Percentiles rank a stretch among this genome's conserved stretches.
Conservation (phyloP, 176 grass and related monocot genomes). For the Triticum aestivum region DNA sequence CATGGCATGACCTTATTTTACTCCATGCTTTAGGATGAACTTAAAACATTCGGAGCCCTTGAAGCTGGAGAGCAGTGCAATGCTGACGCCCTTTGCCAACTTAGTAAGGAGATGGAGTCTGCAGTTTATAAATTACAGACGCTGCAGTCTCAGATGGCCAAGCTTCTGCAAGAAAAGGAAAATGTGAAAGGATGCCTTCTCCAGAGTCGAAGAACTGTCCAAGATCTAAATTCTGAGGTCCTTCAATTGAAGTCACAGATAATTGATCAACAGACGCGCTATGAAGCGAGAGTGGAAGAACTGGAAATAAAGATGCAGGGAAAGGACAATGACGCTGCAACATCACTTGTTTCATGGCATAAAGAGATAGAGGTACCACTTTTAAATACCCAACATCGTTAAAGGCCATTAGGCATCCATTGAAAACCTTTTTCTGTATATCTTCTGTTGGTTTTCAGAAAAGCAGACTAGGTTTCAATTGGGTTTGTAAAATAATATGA, state of each 20-base stretch:
- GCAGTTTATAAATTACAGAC: slow-evolving; percentile 47
- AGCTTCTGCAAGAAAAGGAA: slow-evolving; percentile 52
- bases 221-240: slow-evolving; percentile 47
- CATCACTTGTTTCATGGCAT: slow-evolving; percentile 51
- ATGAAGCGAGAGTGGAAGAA: slow-evolving; percentile 47
- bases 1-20: slow-evolving; percentile 21
- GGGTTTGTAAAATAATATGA: background rate
- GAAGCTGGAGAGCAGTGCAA: slow-evolving; percentile 21
- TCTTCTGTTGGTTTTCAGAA: background rate
- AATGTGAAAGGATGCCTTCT: slow-evolving; percentile 25
- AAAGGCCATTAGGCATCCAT: background rate
- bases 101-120: slow-evolving; percentile 54
- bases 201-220: slow-evolving; percentile 35
- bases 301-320: slow-evolving; percentile 52
- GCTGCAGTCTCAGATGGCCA: slow-evolving; percentile 46
- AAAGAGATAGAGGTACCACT: slow-evolving; percentile 67
- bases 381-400: background rate
- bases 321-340: slow-evolving; percentile 26
- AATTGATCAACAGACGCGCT: slow-evolving; percentile 48
- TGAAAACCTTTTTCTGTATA: background rate
- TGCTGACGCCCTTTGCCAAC: slow-evolving; percentile 27
- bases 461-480: background rate
- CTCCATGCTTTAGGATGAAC: slow-evolving; percentile 42
- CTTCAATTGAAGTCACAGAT: slow-evolving; percentile 58
- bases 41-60: background rate